These are phyloP conservation scores for Gynochthodes officinalis DNA, from an alignment of 257 asterid genomes.

Conservation along the genomic window DNA sequence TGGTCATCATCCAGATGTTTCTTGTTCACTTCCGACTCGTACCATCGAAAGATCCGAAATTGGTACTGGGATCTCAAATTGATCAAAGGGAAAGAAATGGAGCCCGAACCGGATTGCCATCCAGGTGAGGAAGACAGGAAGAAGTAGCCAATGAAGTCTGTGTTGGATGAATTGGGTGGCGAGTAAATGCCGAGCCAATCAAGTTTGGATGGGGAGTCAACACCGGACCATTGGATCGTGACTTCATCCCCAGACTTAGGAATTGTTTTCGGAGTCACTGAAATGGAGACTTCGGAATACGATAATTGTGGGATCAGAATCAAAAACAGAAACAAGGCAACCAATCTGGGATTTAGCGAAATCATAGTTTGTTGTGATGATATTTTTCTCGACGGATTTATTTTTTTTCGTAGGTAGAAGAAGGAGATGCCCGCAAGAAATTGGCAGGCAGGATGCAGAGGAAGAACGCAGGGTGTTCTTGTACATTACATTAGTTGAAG, in stretches of 20 bases:
- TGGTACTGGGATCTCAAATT: slow-evolving; percentile 70
- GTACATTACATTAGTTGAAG: neutral
- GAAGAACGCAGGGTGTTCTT: neutral
- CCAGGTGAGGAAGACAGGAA: slow-evolving; percentile 64
- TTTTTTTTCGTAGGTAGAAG: neutral
- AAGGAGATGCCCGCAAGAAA: neutral
- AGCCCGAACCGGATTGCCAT: slow-evolving; percentile 84
- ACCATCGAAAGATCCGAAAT: slow-evolving; percentile 87
- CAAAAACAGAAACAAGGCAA: slow-evolving; percentile 15
- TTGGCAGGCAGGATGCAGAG: neutral
- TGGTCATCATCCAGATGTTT: slow-evolving; percentile 68
- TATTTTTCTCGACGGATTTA: no score
- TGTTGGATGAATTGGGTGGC: slow-evolving; percentile 55
- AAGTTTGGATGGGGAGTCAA: slow-evolving; percentile 58
- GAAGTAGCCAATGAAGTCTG: slow-evolving; percentile 65
- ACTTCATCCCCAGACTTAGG: slow-evolving; percentile 63
- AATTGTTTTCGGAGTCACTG: slow-evolving; percentile 44
- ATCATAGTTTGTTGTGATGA: slow-evolving; percentile 1
- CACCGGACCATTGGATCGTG: slow-evolving; percentile 68
- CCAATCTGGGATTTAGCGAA: slow-evolving; percentile 5
- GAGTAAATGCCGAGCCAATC: slow-evolving; percentile 92
- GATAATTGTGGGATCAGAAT: slow-evolving; percentile 24
- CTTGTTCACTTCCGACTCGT: slow-evolving; percentile 59
- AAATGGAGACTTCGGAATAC: slow-evolving; percentile 38
- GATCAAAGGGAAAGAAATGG: slow-evolving; percentile 60